A percentile compares a stretch with the other conserved stretches of the same genome.
Conservation (phyloP, 768 basidiomycete species). For the Hydnomerulius pinastri region DNA sequence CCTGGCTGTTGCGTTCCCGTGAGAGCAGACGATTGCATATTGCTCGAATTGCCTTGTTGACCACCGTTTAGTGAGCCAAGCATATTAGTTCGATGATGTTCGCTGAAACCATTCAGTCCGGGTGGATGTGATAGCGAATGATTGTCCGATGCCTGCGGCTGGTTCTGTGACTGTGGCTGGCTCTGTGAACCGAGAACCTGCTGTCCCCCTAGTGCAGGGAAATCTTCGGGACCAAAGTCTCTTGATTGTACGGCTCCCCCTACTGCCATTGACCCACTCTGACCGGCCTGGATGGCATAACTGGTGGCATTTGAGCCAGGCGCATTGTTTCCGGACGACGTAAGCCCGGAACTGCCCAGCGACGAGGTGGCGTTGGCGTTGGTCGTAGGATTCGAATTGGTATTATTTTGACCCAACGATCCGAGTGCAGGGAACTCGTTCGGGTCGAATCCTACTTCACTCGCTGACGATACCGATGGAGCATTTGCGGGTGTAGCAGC, state of each 20-base stretch:
- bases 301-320: constrained; percentile 50
- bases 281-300: constrained; percentile 81
- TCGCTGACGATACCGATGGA: constrained; percentile 63
- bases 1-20: constrained; percentile 48
- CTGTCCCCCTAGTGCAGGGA: constrained; percentile 81
- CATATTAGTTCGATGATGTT: constrained; percentile 56
- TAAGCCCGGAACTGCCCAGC: constrained; percentile 21
- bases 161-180: constrained; percentile 32
- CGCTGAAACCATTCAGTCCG: constrained; percentile 68
- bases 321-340: constrained; percentile 32
- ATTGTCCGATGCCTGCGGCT: constrained; percentile 33
- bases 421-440: constrained; percentile 90
- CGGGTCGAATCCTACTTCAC: constrained; percentile 79
- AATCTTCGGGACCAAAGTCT: constrained; percentile 83
- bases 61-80: constrained; percentile 48
- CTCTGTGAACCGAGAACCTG: constrained; percentile 36
- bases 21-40: constrained; percentile 29
- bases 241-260: constrained; percentile 13
- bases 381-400: constrained; percentile 38
- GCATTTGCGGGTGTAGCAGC: constrained; percentile 43
- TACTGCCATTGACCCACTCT: constrained; percentile 36
- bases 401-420: constrained; percentile 52
- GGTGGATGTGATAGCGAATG: constrained; percentile 58
- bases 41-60: constrained; percentile 23
- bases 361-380: constrained; percentile 36